Conservation (phyloP, 2,329 filamentous ascomycete species). For the Claviceps monticola region DNA sequence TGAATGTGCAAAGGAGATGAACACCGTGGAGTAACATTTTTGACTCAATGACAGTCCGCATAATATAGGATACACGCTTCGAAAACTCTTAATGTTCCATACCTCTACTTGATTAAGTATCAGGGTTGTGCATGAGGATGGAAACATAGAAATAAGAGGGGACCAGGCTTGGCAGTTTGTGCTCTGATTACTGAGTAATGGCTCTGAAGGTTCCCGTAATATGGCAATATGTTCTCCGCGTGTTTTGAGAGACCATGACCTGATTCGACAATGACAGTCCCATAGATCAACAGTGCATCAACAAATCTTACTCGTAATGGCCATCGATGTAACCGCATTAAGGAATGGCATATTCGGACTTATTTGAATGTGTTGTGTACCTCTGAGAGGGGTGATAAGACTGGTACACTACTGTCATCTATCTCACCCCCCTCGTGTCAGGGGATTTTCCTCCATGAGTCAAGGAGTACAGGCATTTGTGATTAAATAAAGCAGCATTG, state of each 20-base stretch:
- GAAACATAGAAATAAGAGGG: not conserved
- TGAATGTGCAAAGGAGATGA: slow-evolving; percentile 22
- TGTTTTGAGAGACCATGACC: not conserved
- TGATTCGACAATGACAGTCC: not conserved
- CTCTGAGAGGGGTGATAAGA: too few relatives aligned
- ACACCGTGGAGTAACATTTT: not conserved
- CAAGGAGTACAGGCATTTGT: too few relatives aligned
- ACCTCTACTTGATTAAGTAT: not conserved
- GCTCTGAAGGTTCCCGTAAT: not conserved
- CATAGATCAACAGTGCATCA: not conserved
- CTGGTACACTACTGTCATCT: too few relatives aligned
- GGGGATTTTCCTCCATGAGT: too few relatives aligned
- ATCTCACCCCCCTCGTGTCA: too few relatives aligned
- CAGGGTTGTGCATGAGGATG: not conserved
- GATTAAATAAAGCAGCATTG: too few relatives aligned
- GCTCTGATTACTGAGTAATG: not conserved
- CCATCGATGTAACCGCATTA: not conserved
- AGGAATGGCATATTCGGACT: too few relatives aligned
- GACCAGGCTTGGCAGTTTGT: not conserved
- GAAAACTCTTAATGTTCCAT: not conserved
- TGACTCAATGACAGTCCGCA: too few relatives aligned
- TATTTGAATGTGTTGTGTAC: too few relatives aligned
- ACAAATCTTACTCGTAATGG: not conserved
- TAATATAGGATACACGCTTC: not conserved
- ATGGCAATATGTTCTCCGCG: not conserved